Percentiles rank a stretch among this genome's conserved stretches.
Evolutionary conservation across 805 yeast species (phyloP).

Genomic region (Tetrapisispora arboricola): DNA sequence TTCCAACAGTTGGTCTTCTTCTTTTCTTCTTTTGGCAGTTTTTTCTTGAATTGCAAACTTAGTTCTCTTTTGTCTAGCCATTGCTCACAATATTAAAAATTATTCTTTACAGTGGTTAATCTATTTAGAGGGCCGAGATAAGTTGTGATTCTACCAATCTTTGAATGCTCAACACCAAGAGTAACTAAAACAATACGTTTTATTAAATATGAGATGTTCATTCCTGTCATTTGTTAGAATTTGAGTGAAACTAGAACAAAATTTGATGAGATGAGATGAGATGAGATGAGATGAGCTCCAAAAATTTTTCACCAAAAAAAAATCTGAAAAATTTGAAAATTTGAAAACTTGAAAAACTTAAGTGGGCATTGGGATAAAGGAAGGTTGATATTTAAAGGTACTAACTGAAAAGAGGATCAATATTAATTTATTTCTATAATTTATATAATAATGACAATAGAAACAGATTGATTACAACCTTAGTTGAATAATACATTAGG

Average conservation of each 20-base stretch:
- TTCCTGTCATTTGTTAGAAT: too few relatives aligned
- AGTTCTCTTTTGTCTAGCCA: slow-evolving; percentile 24
- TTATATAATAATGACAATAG: too few relatives aligned
- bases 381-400: not conserved
- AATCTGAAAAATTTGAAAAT: not conserved
- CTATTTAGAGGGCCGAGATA: too few relatives aligned
- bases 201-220: not conserved
- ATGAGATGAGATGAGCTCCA: slow-evolving; percentile 10
- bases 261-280: not conserved
- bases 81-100: slow-evolving; percentile 2
- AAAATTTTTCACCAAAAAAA: slow-evolving; percentile 10
- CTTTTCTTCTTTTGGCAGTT: slow-evolving; percentile 24
- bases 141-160: too few relatives aligned
- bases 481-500: too few relatives aligned
- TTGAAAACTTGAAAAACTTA: too few relatives aligned
- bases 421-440: too few relatives aligned
- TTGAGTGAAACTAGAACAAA: not conserved
- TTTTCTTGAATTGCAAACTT: slow-evolving; percentile 21
- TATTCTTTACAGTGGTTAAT: not conserved
- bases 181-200: too few relatives aligned
- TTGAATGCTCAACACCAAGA: too few relatives aligned
- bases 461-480: too few relatives aligned
- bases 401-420: too few relatives aligned
- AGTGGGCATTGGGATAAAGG: not conserved
- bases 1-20: slow-evolving; percentile 23